phyloP scores from a whole-genome alignment of 2,329 filamentous ascomycete genomes.

The Amphichorda felina region DNA sequence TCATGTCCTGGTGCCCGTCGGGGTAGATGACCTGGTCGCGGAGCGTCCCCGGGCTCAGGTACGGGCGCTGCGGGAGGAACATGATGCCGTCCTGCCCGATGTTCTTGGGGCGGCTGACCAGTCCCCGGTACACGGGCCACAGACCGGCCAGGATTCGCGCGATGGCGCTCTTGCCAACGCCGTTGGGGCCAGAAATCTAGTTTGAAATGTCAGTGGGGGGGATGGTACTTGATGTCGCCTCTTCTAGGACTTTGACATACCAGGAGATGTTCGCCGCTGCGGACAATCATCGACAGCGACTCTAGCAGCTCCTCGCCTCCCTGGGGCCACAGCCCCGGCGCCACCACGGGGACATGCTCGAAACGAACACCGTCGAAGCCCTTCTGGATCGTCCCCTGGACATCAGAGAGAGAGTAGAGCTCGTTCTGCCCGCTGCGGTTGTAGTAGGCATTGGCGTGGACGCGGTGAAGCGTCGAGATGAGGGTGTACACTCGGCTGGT shows the following conservation, averaged over 20 bases:
- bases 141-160: conserved; percentile 79
- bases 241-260: too few species aligned
- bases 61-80: conserved; percentile 92
- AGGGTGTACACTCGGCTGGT: conserved; percentile 93
- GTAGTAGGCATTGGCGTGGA: conserved; percentile 83
- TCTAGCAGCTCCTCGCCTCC: conserved; percentile 89
- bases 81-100: conserved; percentile 87
- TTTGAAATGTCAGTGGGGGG: not conserved
- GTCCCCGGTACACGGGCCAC: conserved; percentile 90
- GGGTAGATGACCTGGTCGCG: conserved; percentile 98
- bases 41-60: conserved; percentile 82
- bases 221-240: too few species aligned
- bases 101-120: conserved; percentile 76
- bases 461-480: conserved; percentile 86
- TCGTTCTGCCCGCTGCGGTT: conserved; percentile 57
- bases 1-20: conserved; percentile 91
- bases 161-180: conserved; percentile 85
- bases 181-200: conserved; percentile 83
- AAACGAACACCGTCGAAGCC: conserved; percentile 91
- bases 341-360: conserved; percentile 87
- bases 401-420: conserved; percentile 78
- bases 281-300: conserved; percentile 78
- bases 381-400: conserved; percentile 86
- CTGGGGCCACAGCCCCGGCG: conserved; percentile 75
- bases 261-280: conserved; percentile 81